Base-by-base conservation (phyloP, 148 eudicot species). In the Fagopyrum tataricum region DNA sequence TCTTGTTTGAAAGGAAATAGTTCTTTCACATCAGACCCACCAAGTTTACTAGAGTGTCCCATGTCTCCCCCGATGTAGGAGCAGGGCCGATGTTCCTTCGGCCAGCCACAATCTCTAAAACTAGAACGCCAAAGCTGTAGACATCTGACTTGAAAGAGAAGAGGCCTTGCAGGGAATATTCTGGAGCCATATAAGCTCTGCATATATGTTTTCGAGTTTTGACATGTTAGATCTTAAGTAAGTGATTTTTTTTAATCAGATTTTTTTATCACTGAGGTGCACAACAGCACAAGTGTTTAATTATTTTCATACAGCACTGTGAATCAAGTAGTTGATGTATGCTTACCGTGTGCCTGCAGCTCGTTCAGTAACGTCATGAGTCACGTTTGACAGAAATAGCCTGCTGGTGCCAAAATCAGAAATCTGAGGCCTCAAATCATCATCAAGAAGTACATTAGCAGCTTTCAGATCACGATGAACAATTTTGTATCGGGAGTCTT, bases 401-500 rank as follows among this genome's bases (percentile, higher is more conserved):
- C 95, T 84, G 26, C 87, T 94, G 67, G 86, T 85, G 9, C 96
- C 96, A 68, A 93, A 93, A 81, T 93, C 98, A 5, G 94, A 88
- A 76, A 93, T 88, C 82, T 90, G 90, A 8, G 96, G 79, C 31
- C 72, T 73, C 72, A 86, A 78, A 58, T 86, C 84, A 58, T 79
- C 83, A 62, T 87, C 98, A 13, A 93, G 89, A 40, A 93, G 84
- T 49, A 93, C 78, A 76, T 93, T 93, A 79, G 93, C 85, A 64
- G 88, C 75, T 80, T 93, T 93, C 7, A 93, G 86, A 76, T 93
- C 92, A 59, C 98, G 84, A 78, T 93, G 98, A 40, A 93, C 82
- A 4, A 93, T 89, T 41, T 80, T 84, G 13, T 64, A 74, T 17
- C 81, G 78, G 5, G 82, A 79, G 37, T 91, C 93, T 73, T 86